A percentile compares a stretch with the other conserved stretches of the same genome.
Conservation (phyloP, 2,329 filamentous ascomycete species). For the Colletotrichum filicis region DNA sequence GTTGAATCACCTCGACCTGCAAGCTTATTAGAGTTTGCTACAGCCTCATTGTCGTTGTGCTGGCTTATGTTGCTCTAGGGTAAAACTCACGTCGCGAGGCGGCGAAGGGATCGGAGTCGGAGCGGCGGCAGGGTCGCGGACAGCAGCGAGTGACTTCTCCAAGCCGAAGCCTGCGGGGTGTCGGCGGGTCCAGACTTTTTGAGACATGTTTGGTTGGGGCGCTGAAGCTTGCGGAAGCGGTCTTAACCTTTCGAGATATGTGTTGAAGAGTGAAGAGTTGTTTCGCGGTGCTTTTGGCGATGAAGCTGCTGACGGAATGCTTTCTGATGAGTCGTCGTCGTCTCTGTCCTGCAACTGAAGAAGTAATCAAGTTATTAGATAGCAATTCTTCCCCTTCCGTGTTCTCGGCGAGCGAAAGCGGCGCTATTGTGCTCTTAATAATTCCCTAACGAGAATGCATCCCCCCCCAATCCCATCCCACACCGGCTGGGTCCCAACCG, state of each 20-base stretch:
- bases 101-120: slow-evolving; percentile 31
- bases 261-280: not conserved
- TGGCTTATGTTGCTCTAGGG: not conserved
- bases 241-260: not conserved
- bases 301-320: not conserved
- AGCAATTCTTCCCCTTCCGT: not conserved
- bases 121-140: slow-evolving; percentile 35
- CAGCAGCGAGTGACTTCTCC: slow-evolving; percentile 39
- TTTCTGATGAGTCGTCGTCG: not conserved
- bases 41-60: not conserved
- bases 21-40: not conserved
- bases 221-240: not conserved
- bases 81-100: slow-evolving; percentile 35
- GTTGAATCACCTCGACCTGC: slow-evolving; percentile 43
- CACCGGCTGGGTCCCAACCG: slow-evolving; percentile 2
- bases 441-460: not conserved
- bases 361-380: not conserved
- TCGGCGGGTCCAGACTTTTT: slow-evolving; percentile 42
- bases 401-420: not conserved
- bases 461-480: not conserved
- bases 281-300: not conserved
- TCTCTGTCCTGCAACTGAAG: not conserved
- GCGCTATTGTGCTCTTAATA: not conserved
- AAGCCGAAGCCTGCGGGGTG: slow-evolving; percentile 41
- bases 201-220: slow-evolving; percentile 55